Evolutionary conservation across 352 stramenopile species (phyloP).

Genomic region (Hyaloperonospora arabidopsidis): DNA sequence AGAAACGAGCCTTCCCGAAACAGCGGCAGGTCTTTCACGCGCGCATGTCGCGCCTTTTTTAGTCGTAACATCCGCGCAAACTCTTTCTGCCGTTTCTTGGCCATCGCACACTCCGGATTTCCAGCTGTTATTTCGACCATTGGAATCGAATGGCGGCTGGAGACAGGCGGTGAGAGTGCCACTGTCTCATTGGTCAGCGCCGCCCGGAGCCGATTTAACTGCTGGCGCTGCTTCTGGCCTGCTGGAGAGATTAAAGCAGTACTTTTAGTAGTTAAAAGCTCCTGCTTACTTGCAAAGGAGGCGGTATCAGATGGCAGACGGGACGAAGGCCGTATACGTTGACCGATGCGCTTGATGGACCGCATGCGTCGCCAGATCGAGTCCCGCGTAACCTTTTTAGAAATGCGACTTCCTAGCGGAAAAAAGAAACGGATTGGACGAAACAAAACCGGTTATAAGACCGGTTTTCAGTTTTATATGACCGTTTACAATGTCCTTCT

Average conservation of each 20-base stretch:
- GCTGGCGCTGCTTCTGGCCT: constrained; percentile 39
- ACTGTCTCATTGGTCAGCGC: constrained; percentile 23
- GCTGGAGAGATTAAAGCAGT: constrained; percentile 17
- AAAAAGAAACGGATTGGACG: too few species aligned
- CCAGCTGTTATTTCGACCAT: background rate
- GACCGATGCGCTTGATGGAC: too few species aligned
- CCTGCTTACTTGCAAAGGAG: constrained; percentile 36
- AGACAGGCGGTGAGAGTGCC: background rate
- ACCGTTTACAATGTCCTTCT: too few species aligned
- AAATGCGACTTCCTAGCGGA: too few species aligned
- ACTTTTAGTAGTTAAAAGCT: constrained; percentile 12
- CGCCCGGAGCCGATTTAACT: constrained; percentile 35
- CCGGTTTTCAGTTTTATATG: too few species aligned
- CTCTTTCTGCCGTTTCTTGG: constrained; percentile 25
- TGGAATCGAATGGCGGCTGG: background rate
- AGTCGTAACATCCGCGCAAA: constrained; percentile 46
- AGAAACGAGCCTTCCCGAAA: constrained; percentile 54
- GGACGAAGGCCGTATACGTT: too few species aligned
- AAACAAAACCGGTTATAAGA: too few species aligned
- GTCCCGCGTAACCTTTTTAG: too few species aligned
- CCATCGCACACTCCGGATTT: background rate
- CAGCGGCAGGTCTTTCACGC: constrained; percentile 59
- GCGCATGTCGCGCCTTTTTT: constrained; percentile 43
- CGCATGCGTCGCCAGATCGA: too few species aligned
- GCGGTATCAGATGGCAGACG: constrained; percentile 4